A percentile compares a stretch with the other conserved stretches of the same genome.
Evolutionary conservation across 768 basidiomycete species (phyloP).

Genomic region (Vararia minispora): DNA sequence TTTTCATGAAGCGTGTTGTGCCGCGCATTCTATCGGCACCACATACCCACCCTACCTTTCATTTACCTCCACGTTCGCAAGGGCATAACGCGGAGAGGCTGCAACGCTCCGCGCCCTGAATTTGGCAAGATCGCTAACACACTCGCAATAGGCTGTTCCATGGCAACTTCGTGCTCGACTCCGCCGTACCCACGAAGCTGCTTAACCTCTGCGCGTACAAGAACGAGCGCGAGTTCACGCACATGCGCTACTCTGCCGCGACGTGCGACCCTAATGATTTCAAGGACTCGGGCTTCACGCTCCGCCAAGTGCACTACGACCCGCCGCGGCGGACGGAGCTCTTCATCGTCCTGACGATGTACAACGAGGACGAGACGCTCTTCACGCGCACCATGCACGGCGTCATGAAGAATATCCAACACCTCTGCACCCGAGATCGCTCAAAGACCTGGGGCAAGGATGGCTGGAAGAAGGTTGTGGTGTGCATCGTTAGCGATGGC

Average conservation of each 20-base stretch:
- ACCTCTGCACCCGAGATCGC: conserved; percentile 75
- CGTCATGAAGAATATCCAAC: conserved; percentile 88
- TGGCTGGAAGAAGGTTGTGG: conserved; percentile 97
- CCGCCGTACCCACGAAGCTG: conserved; percentile 83
- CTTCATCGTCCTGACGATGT: conserved; percentile 98
- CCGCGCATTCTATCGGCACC: too few relatives aligned
- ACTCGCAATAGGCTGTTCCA: conserved; percentile 80
- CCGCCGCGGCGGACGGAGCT: conserved; percentile 86
- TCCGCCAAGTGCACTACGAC: conserved; percentile 87
- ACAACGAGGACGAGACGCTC: conserved; percentile 86
- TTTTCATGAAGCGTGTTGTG: not conserved
- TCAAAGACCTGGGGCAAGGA: conserved; percentile 96
- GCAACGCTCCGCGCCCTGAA: too few relatives aligned
- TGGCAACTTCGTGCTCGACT: conserved; percentile 89
- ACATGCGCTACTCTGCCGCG: conserved; percentile 93
- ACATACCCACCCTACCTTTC: too few relatives aligned
- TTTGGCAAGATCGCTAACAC: too few relatives aligned
- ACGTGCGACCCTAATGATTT: conserved; percentile 97
- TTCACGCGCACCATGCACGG: conserved; percentile 94
- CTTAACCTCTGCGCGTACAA: conserved; percentile 70
- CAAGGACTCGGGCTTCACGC: conserved; percentile 66
- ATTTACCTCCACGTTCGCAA: too few relatives aligned
- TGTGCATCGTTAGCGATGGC: conserved; percentile 86
- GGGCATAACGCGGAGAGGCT: too few relatives aligned
- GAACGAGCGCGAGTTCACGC: conserved; percentile 83